Conservation (phyloP, 2,329 filamentous ascomycete species). For the Phialophora tarda region DNA sequence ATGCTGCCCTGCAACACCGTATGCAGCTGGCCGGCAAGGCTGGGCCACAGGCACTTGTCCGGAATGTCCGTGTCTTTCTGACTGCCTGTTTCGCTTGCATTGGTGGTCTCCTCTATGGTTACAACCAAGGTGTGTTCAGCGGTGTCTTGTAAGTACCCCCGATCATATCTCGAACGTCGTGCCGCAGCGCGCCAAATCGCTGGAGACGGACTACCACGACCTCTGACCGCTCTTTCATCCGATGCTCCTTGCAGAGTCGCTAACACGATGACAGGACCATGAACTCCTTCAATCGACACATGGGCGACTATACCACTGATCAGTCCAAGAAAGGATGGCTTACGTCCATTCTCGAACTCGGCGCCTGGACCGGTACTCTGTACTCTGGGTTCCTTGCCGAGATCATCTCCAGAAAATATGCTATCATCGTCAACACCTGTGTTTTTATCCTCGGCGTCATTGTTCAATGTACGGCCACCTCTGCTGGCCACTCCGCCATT, state of each 20-base stretch:
- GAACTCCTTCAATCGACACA: constrained; percentile 38
- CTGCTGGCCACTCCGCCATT: constrained; percentile 43
- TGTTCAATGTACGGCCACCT: constrained; percentile 55
- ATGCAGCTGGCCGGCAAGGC: constrained; percentile 46
- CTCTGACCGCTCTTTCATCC: not conserved
- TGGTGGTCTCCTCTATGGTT: constrained; percentile 66
- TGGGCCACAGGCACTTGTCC: constrained; percentile 57
- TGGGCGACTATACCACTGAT: constrained; percentile 38
- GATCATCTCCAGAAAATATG: constrained; percentile 45
- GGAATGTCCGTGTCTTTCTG: constrained; percentile 60
- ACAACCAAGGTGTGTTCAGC: constrained; percentile 79
- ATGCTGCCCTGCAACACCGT: constrained; percentile 42
- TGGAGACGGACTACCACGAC: not conserved
- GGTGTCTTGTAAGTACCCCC: constrained; percentile 60
- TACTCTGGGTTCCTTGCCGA: constrained; percentile 48
- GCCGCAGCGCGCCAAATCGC: not conserved
- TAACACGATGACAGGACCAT: constrained; percentile 37
- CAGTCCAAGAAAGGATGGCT: constrained; percentile 44
- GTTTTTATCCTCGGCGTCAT: constrained; percentile 49
- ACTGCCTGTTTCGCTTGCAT: constrained; percentile 62
- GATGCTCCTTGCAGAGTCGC: not conserved
- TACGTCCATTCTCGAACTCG: constrained; percentile 51
- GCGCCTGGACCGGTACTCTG: constrained; percentile 48
- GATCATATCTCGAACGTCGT: not conserved
- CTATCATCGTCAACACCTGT: constrained; percentile 44